Evolutionary conservation across 805 yeast species (phyloP).

Genomic region (Kregervanrija pseudodelftensis): DNA sequence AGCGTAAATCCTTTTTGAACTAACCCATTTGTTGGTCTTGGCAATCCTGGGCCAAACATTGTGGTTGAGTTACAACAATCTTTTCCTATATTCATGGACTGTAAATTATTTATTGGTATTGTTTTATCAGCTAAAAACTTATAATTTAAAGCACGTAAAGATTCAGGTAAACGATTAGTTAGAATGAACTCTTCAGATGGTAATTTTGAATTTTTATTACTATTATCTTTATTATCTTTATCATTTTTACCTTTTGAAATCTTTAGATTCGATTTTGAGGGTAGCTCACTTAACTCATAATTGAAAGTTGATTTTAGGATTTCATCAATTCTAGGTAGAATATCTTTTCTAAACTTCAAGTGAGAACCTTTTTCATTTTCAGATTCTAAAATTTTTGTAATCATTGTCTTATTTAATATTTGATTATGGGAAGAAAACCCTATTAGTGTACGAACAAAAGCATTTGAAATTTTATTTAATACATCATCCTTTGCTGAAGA

Average conservation of each 20-base stretch:
- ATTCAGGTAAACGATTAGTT: conserved; percentile 15
- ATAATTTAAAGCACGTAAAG: conserved; percentile 18
- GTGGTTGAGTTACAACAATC: not conserved
- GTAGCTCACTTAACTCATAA: conserved; percentile 21
- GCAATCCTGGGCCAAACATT: conserved; percentile 15
- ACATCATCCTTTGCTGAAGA: conserved; percentile 9
- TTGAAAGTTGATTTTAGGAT: conserved; percentile 16
- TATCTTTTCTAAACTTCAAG: conserved; percentile 20
- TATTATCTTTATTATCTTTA: not conserved
- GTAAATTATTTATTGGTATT: conserved; percentile 3
- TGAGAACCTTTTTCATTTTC: conserved; percentile 24
- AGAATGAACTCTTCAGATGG: conserved; percentile 20
- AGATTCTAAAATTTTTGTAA: conserved; percentile 23
- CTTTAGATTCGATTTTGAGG: conserved; percentile 6
- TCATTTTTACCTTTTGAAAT: not conserved
- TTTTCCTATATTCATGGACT: conserved; percentile 5
- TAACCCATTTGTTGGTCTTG: conserved; percentile 18
- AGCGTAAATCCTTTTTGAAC: conserved; percentile 22
- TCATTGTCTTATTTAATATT: conserved; percentile 18
- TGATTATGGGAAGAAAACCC: conserved; percentile 24
- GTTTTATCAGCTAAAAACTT: conserved; percentile 8
- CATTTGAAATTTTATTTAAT: conserved; percentile 16
- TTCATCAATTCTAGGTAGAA: conserved; percentile 13
- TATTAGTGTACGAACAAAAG: conserved; percentile 22
- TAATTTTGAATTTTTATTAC: not conserved